A percentile compares a stretch with the other conserved stretches of the same genome.
Evolutionary conservation across 1,284 basidiomycete genomes (phyloP).

Genomic region (Pyrrhoderma noxium): DNA sequence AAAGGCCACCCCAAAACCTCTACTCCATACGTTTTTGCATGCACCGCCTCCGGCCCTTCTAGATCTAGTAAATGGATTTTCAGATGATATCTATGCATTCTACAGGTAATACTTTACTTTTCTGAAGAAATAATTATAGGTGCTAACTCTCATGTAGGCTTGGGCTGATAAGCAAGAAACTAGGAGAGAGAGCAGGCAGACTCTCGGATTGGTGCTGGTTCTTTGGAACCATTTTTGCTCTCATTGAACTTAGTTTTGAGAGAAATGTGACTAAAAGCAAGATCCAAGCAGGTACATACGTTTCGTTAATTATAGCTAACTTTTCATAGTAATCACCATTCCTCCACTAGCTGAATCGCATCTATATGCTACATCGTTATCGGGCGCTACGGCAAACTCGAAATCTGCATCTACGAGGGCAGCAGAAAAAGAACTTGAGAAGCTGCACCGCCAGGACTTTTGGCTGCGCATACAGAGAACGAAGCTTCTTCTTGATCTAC

Average conservation of each 20-base stretch:
- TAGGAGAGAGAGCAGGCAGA: conserved; percentile 59
- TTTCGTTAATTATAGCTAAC: too few relatives aligned
- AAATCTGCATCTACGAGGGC: conserved; percentile 49
- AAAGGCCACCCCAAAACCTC: conserved; percentile 32
- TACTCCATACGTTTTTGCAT: conserved; percentile 65
- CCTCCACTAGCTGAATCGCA: conserved; percentile 54
- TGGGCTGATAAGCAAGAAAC: conserved; percentile 54
- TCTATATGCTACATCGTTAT: conserved; percentile 65
- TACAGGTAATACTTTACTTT: conserved; percentile 30
- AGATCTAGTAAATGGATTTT: conserved; percentile 61
- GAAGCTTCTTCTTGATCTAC: conserved; percentile 72
- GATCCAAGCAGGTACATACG: conserved; percentile 46
- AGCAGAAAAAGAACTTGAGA: conserved; percentile 63
- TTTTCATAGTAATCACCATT: background rate
- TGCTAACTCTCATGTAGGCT: conserved; percentile 26
- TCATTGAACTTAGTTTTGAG: conserved; percentile 76
- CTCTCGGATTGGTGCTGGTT: conserved; percentile 83
- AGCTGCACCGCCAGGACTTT: conserved; percentile 61
- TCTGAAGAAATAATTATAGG: background rate
- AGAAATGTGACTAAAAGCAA: conserved; percentile 46
- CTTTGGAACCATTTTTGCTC: conserved; percentile 61
- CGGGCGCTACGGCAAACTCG: conserved; percentile 62
- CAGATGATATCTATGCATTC: conserved; percentile 71
- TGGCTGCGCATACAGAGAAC: conserved; percentile 64
- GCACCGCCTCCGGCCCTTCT: conserved; percentile 78